These are phyloP conservation scores for Paracorniculantispora psalliotae DNA, from an alignment of 2,329 filamentous ascomycete genomes.

Conservation along the genomic window DNA sequence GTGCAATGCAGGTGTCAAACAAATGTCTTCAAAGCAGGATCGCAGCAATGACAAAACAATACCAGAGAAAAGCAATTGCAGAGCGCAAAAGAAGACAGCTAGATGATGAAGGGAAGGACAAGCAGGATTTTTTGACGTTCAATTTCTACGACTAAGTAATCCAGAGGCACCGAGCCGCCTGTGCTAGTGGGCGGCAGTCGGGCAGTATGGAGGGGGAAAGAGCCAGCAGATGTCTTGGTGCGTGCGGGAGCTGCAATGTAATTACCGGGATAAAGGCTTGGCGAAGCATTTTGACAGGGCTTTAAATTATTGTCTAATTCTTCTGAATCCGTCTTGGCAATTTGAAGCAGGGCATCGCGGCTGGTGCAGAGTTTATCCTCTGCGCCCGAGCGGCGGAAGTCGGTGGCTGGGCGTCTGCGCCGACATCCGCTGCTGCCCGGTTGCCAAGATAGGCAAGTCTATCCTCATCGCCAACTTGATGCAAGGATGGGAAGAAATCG, in stretches of 20 bases:
- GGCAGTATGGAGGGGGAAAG: neutral
- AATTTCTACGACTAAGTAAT: neutral
- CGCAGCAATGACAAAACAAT: neutral
- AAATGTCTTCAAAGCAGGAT: neutral
- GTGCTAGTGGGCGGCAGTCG: slow-evolving; percentile 1
- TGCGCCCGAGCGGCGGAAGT: neutral
- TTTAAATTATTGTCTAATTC: slow-evolving; percentile 3
- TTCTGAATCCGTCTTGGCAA: neutral
- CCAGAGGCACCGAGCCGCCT: slow-evolving; percentile 9
- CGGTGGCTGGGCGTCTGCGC: neutral
- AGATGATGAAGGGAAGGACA: neutral
- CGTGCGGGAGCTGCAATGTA: neutral
- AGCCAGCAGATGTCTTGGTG: neutral
- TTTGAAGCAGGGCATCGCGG: neutral
- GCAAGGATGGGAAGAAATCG: too few species aligned
- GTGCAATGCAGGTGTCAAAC: neutral
- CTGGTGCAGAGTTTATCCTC: neutral
- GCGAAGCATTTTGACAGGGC: neutral
- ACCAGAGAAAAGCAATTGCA: neutral
- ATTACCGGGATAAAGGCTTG: neutral
- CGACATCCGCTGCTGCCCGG: slow-evolving; percentile 3
- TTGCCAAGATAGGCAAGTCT: neutral
- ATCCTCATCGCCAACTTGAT: neutral
- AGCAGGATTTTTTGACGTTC: neutral
- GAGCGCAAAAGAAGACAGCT: neutral